Conservation (phyloP, 1,284 basidiomycete species). For the Rhodotorula glutinis region DNA sequence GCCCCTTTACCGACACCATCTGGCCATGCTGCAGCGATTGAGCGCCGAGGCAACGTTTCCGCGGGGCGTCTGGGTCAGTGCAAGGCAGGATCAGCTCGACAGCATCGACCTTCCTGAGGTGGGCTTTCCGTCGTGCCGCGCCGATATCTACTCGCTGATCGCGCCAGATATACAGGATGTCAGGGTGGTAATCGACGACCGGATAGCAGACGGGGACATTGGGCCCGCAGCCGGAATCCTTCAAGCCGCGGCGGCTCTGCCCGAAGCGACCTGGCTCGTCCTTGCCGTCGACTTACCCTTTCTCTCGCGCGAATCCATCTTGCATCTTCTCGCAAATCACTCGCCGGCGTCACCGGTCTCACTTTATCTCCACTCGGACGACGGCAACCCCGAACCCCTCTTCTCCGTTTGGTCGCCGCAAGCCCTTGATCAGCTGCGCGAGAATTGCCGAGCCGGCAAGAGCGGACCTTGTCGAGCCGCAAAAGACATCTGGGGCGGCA, state of each 20-base stretch:
- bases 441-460: constrained; percentile 12
- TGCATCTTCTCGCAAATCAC: constrained; percentile 1
- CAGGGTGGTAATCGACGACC: not conserved
- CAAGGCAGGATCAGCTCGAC: not conserved
- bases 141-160: not conserved
- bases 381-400: constrained; percentile 17
- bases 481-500: constrained; percentile 15
- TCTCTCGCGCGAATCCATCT: not conserved
- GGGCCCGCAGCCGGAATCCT: constrained; percentile 15
- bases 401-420: constrained; percentile 15
- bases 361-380: constrained; percentile 7
- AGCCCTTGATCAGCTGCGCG: constrained; percentile 4
- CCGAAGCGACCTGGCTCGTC: constrained; percentile 12
- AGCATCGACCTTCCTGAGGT: constrained; percentile 4
- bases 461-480: constrained; percentile 14
- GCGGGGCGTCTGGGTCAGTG: constrained; percentile 6
- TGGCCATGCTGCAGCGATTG: not conserved
- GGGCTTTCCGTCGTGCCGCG: not conserved
- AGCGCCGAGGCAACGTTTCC: not conserved
- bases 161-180: not conserved
- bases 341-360: constrained; percentile 2
- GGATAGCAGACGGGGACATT: constrained; percentile 8
- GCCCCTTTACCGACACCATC: constrained; percentile 8
- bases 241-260: not conserved
- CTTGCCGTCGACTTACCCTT: constrained; percentile 21